A percentile compares a stretch with the other conserved stretches of the same genome.
These are phyloP conservation scores for Salix suchowensis DNA, from an alignment of 345 rosid species.

Conservation along the genomic window DNA sequence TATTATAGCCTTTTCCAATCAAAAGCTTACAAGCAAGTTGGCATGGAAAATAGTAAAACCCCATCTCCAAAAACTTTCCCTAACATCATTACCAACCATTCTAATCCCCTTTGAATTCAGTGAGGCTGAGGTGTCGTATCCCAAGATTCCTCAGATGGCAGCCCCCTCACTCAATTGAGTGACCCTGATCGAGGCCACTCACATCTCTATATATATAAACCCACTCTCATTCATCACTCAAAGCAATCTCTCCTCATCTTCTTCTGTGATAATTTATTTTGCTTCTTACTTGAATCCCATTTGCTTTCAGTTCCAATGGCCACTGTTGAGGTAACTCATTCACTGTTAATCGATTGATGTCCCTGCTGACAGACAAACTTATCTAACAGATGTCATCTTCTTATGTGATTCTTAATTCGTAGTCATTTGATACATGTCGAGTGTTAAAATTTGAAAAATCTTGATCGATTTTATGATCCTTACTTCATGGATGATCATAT, in stretches of 20 bases:
- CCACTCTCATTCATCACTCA: slow-evolving; percentile 14
- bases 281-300: neutral
- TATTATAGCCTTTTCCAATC: slow-evolving; percentile 6
- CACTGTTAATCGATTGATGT: neutral
- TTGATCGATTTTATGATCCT: neutral
- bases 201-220: slow-evolving; percentile 43
- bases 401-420: neutral
- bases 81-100: slow-evolving; percentile 27
- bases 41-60: neutral
- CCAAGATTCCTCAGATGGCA: slow-evolving; percentile 24
- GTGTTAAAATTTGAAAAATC: neutral
- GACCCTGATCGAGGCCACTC: neutral
- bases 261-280: neutral
- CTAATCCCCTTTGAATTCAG: slow-evolving; percentile 19
- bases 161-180: neutral
- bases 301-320: slow-evolving; percentile 37
- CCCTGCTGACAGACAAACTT: neutral
- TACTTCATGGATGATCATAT: neutral
- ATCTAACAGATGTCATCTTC: neutral
- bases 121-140: slow-evolving; percentile 42
- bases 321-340: slow-evolving; percentile 48
- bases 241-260: neutral
- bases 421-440: neutral
- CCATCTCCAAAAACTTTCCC: neutral
- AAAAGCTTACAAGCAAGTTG: neutral